Percentiles rank a stretch among this genome's conserved stretches.
Evolutionary conservation across 148 eudicot genomes (phyloP).

Genomic region (Beta vulgaris): DNA sequence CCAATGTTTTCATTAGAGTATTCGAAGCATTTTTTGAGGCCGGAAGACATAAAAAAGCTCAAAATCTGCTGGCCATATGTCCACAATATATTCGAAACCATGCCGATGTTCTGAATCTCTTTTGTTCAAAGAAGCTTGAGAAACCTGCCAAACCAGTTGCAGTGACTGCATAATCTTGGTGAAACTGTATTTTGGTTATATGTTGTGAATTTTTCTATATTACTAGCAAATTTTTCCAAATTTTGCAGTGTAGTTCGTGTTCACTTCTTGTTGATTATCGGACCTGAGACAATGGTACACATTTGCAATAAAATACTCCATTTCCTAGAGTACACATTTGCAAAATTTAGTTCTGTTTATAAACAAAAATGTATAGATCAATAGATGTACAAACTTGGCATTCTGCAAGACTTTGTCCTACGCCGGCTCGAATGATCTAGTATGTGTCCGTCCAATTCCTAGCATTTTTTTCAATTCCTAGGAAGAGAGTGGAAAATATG

Average conservation of each 20-base stretch:
- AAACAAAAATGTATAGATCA: too few species aligned
- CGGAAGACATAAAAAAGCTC: conserved; percentile 65
- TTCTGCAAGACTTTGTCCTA: too few species aligned
- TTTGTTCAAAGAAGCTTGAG: conserved; percentile 43
- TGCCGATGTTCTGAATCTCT: conserved; percentile 73
- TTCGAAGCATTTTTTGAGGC: conserved; percentile 66
- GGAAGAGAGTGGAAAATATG: too few species aligned
- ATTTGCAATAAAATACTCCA: conserved; percentile 7
- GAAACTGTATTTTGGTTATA: conserved; percentile 6
- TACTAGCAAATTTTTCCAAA: conserved; percentile 1
- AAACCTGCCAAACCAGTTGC: conserved; percentile 24
- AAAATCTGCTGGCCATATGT: conserved; percentile 58
- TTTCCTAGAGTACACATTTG: too few species aligned
- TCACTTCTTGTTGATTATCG: neutral
- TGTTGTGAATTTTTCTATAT: neutral
- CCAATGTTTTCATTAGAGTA: conserved; percentile 37
- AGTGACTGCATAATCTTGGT: conserved; percentile 36
- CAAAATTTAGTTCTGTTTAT: too few species aligned
- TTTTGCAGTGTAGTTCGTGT: conserved; percentile 18
- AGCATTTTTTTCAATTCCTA: too few species aligned
- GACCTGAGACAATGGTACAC: conserved; percentile 1
- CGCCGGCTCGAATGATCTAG: too few species aligned
- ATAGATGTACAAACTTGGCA: too few species aligned
- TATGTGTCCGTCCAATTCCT: too few species aligned
- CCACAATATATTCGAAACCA: conserved; percentile 57